Evolutionary conservation across 2,329 filamentous ascomycete species (phyloP), one percentile per base, ranked within the genome.

Genomic region (Knufia fluminis): DNA sequence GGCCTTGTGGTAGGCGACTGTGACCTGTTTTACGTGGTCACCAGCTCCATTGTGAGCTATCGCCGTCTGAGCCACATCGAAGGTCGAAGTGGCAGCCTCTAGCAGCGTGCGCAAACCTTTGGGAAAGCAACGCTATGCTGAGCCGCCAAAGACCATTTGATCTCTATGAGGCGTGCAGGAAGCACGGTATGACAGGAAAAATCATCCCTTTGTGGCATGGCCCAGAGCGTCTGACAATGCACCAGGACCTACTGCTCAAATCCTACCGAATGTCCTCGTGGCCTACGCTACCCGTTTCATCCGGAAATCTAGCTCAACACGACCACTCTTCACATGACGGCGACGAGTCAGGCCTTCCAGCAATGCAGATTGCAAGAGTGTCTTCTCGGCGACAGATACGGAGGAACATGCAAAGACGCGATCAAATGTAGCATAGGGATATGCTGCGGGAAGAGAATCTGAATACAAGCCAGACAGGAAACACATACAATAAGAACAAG

Each of bases 401-500:
- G 66, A 65, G 3, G 67, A 68, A 36, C 77, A 80, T 53, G 62
- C 68, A 1, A 53, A 56, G 16, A 58, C 72, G 31, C 65, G 71
- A 17, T 71, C 71, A 55, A 73, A 76, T 53, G 72, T 79, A 66
- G 67, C 71, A 2, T 65, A 72, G 1, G 77, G 74, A 1, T 80
- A 79, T 56, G 73, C 76, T 2, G 76, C 76, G 2, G 71, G 74
- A 48, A 77, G 79, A 44, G 78, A 79, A 31, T 64, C 68, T 1
- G 65, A 66, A 1, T 60, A 79, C 2, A 76, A 80, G 52, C 55
- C 60, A 0, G 67, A 71, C 3, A 69, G 81, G 22, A 72, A 80
- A 51, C 53, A 62, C 4, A 68, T 71, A n/a, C n/a, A 9, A 60
- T 80, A 6, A 54, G 63, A 26, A 68, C 74, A 9, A 59, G 78